Base-by-base conservation (phyloP, 257 asterid species). In the Ophiorrhiza pumila region DNA sequence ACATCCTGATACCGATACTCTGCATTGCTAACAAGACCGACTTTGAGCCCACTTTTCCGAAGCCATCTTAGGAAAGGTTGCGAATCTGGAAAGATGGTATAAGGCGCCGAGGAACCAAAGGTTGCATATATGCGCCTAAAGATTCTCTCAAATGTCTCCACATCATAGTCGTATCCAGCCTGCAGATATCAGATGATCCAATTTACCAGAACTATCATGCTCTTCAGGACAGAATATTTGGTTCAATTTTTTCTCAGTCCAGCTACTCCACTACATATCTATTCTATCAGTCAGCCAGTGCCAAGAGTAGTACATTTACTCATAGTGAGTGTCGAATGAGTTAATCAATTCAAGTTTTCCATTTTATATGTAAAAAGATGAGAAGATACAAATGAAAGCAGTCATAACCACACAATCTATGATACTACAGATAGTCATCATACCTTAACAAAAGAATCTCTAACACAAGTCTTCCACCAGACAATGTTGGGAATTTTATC, bases 121-220 rank as follows among this genome's bases (percentile, higher is more conserved):
- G 98, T 90, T 53, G 89, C 81, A 69, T 95, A 95, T 71, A 95
- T 83, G 81, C 96, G 96, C 74, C 85, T 89, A 79, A 92, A 95
- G 47, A 95, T 77, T 76, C 86, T 91, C 83, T 95, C 96, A 22
- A 95, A 92, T 58, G 95, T 95, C 85, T 95, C 97, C 71, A 90
- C 99, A 55, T 90, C 96, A 27, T 92, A 95, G 69, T 92, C 93
- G 74, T 92, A 95, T 73, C 99, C 99, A 73, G 99, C 99, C 97
- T 93, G 94, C 73, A 74, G 72, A 67, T 58, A 71, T 72, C 50
- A 76, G 55, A 59, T 41, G n/a, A 66, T 47, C 59, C 65, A 71
- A 4, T 8, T 59, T 23, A 57, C 64, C 10, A 60, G 57, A 77
- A 61, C 64, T 42, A 50, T 43, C 41, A 64, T 22, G 69, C 20